Evolutionary conservation across 192 early-diverging fungal species (phyloP).

Genomic region (Chytriomyces confervae): DNA sequence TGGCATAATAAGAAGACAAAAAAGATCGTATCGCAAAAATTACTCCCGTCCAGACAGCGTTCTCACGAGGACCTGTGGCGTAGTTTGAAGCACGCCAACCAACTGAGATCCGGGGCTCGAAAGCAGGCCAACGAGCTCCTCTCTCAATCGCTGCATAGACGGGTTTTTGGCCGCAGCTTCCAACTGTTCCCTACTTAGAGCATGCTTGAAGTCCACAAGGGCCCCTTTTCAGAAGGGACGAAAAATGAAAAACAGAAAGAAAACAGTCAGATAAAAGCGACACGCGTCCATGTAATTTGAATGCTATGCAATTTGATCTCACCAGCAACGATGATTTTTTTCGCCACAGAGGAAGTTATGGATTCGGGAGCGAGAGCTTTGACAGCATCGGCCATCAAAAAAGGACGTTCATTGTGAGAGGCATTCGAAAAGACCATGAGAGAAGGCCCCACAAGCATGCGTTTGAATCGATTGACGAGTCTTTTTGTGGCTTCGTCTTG

Average conservation of each 20-base stretch:
- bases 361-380: constrained; percentile 9
- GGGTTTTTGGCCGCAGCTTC: neutral
- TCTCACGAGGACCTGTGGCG: constrained; percentile 10
- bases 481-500: neutral
- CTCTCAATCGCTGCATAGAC: neutral
- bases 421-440: constrained; percentile 8
- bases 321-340: constrained; percentile 18
- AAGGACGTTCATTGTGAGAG: neutral
- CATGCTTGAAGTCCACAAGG: constrained; percentile 6
- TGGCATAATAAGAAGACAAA: neutral
- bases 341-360: neutral
- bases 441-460: constrained; percentile 21
- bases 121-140: constrained; percentile 19
- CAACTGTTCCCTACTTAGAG: constrained; percentile 8
- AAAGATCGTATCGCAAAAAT: neutral
- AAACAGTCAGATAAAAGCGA: neutral
- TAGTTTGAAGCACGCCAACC: neutral
- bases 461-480: neutral
- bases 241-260: neutral
- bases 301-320: neutral
- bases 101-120: neutral
- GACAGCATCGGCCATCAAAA: neutral
- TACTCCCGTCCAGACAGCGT: constrained; percentile 11
- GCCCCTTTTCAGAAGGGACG: neutral
- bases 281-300: too few species aligned